Percentiles rank a stretch among this genome's conserved stretches.
Conservation (phyloP, 805 yeast species). For the Yamadazyma kitorensis region DNA sequence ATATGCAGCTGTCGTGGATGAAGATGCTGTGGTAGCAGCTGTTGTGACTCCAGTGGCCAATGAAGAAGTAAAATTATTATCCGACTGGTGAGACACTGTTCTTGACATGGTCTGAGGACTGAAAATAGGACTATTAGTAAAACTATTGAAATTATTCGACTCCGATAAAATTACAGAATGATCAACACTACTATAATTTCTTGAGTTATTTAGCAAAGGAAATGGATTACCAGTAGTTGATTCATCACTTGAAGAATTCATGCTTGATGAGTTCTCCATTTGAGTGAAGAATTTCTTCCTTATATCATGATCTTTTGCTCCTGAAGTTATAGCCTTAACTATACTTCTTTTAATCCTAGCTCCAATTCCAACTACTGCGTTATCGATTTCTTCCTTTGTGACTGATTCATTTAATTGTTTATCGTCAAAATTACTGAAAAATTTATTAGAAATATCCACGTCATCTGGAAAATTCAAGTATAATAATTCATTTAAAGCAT, state of each 20-base stretch:
- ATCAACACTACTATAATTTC: slow-evolving; percentile 9
- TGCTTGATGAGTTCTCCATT: slow-evolving; percentile 23
- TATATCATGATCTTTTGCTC: slow-evolving; percentile 23
- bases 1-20: neutral
- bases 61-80: neutral
- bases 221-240: slow-evolving; percentile 14
- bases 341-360: slow-evolving; percentile 55
- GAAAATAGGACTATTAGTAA: neutral
- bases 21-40: neutral
- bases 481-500: slow-evolving; percentile 32
- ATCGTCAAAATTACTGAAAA: slow-evolving; percentile 4
- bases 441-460: neutral
- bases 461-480: slow-evolving; percentile 23
- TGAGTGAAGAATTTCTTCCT: slow-evolving; percentile 19
- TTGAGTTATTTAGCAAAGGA: neutral
- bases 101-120: slow-evolving; percentile 9
- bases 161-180: slow-evolving; percentile 35
- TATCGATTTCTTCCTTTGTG: slow-evolving; percentile 63
- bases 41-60: neutral
- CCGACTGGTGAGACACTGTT: slow-evolving; percentile 5
- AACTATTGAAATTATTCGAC: slow-evolving; percentile 9
- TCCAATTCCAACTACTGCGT: slow-evolving; percentile 83
- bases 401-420: slow-evolving; percentile 41
- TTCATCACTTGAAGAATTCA: slow-evolving; percentile 28
- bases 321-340: slow-evolving; percentile 38